Evolutionary conservation across 306 rosid genomes (phyloP), one percentile per base, ranked within the genome.

Genomic region (Pyrus bretschneideri): DNA sequence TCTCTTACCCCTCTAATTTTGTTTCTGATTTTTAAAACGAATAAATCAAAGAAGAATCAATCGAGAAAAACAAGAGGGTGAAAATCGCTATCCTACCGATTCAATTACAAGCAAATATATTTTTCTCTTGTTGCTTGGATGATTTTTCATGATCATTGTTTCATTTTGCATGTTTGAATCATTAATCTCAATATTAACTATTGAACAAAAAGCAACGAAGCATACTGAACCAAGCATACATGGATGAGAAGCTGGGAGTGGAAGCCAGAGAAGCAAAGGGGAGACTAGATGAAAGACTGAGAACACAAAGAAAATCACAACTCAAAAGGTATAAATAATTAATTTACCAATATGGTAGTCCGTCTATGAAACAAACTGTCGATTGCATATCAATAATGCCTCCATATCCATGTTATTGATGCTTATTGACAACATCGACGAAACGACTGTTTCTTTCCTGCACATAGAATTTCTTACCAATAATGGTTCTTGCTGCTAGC

Each of bases 241-340:
- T 76, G 67, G 88, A 89, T 65, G 91, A 85, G 38, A 81, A 84
- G 33, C 88, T 95, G 52, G 97, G 87, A 58, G 86, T 65, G 30
- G 84, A 69, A n/a, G 97, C 96, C 13, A 83, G 80, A 72, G 91
- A 86, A 81, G 99, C 99, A 68, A 95, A 88, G 76, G 87, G 72
- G 70, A 88, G 97, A 78, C 72, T 95, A 46, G 97, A 95, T 88
- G 87, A 84, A 59, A 95, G 79, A 83, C 66, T 95, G 21, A 80
- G 82, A 29, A 79, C 86, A n/a, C 83, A 62, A 31, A 57, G 74
- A 45, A 89, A 72, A 71, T 21, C 85, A 73, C 71, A 82, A 59
- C 55, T 71, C 45, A 65, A 67, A 64, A 73, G 82, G 86, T 71
- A 77, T 69, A 77, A 70, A 3, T 57, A 30, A 8, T 2, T 49